Conservation (phyloP, 192 early-diverging fungal species). For the Linnemannia elongata region DNA sequence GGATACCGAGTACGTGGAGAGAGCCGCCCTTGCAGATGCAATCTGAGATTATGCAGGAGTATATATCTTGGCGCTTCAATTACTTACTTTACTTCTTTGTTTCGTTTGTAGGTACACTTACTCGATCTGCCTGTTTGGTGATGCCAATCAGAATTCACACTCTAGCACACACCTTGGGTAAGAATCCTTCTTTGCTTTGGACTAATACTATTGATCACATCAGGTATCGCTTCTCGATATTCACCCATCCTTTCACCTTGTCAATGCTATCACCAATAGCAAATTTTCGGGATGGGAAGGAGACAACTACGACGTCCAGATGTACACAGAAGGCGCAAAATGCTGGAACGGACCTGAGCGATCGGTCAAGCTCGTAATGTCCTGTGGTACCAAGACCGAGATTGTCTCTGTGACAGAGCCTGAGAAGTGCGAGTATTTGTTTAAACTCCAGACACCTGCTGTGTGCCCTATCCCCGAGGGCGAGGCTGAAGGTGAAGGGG, state of each 20-base stretch:
- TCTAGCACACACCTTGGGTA: slow-evolving; percentile 68
- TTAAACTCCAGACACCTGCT: slow-evolving; percentile 83
- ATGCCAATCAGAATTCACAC: slow-evolving; percentile 76
- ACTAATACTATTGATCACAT: no score
- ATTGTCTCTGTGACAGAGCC: slow-evolving; percentile 86
- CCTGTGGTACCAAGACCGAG: slow-evolving; percentile 79
- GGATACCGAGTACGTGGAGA: slow-evolving; percentile 71
- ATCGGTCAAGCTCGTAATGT: slow-evolving; percentile 69
- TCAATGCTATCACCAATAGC: slow-evolving; percentile 33
- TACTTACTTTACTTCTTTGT: slow-evolving; percentile 30
- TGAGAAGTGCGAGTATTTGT: slow-evolving; percentile 93
- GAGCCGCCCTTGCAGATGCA: no score
- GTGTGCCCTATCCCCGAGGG: slow-evolving; percentile 68
- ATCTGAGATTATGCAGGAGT: no score
- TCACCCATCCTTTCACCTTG: background rate
- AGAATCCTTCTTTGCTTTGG: slow-evolving; percentile 50
- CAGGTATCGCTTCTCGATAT: background rate
- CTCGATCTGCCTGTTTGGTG: slow-evolving; percentile 81
- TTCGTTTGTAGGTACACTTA: slow-evolving; percentile 78
- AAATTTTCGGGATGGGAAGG: slow-evolving; percentile 66
- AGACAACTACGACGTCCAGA: slow-evolving; percentile 69
- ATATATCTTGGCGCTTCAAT: no score
- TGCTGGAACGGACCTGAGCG: slow-evolving; percentile 98
- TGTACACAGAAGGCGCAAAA: slow-evolving; percentile 78
- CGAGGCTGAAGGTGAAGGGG: background rate